A percentile compares a stretch with the other conserved stretches of the same genome.
phyloP scores from a whole-genome alignment of 2,329 filamentous ascomycete genomes.

The Aspergillus sp. region DNA sequence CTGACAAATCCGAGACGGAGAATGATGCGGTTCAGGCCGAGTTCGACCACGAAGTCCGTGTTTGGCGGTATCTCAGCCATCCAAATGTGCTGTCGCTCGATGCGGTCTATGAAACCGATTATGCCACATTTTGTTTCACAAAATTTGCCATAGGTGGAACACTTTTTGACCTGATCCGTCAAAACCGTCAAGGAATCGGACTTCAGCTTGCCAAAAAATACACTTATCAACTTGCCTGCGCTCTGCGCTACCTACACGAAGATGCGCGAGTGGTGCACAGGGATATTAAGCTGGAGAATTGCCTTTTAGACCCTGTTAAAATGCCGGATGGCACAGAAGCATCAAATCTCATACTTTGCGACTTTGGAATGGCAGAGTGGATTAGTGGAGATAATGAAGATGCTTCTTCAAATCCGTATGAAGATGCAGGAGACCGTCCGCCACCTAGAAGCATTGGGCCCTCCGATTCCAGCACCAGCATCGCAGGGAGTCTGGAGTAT shows the following conservation, averaged over 20 bases:
- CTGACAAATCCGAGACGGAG: slow-evolving; percentile 60
- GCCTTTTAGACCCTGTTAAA: slow-evolving; percentile 62
- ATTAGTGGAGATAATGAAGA: slow-evolving; percentile 60
- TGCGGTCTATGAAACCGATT: slow-evolving; percentile 68
- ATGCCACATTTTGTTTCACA: slow-evolving; percentile 72
- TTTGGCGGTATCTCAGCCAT: slow-evolving; percentile 69
- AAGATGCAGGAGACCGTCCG: slow-evolving; percentile 51
- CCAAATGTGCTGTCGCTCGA: slow-evolving; percentile 65
- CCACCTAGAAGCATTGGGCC: slow-evolving; percentile 58
- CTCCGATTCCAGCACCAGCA: slow-evolving; percentile 59
- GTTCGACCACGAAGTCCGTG: slow-evolving; percentile 70
- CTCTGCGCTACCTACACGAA: slow-evolving; percentile 69
- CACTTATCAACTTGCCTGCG: slow-evolving; percentile 65
- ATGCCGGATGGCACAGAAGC: slow-evolving; percentile 53
- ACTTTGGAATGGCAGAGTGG: slow-evolving; percentile 73
- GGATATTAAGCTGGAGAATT: slow-evolving; percentile 72
- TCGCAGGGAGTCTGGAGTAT: slow-evolving; percentile 65
- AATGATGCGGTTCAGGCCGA: slow-evolving; percentile 69
- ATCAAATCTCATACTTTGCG: slow-evolving; percentile 65
- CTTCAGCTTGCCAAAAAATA: slow-evolving; percentile 64
- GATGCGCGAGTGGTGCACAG: slow-evolving; percentile 69
- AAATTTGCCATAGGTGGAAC: slow-evolving; percentile 67
- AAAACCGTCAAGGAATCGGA: slow-evolving; percentile 53
- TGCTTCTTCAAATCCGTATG: slow-evolving; percentile 55
- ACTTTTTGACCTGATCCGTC: slow-evolving; percentile 65